These are phyloP conservation scores for Sphagnum magellanicum DNA, from an alignment of 228 moss, liverwort and hornwort species.

Conservation along the genomic window DNA sequence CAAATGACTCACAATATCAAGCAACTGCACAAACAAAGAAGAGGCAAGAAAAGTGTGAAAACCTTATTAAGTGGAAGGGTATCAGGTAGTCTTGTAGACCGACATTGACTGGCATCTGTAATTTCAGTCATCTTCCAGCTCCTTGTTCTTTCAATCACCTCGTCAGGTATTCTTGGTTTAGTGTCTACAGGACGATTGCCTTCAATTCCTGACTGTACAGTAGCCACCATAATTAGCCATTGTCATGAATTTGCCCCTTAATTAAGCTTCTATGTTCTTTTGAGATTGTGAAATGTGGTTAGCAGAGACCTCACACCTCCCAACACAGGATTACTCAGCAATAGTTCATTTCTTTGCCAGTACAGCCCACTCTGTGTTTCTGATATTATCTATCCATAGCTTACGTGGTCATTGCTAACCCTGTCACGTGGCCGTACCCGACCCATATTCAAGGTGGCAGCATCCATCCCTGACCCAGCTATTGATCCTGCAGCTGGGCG, in stretches of 20 bases:
- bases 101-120: conserved; percentile 71
- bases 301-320: no score
- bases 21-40: no score
- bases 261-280: neutral
- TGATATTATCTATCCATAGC: neutral
- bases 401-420: conserved; percentile 92
- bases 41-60: neutral
- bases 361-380: no score
- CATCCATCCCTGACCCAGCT: conserved; percentile 83
- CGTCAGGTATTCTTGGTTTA: conserved; percentile 83
- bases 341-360: no score
- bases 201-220: conserved; percentile 63
- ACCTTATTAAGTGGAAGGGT: conserved; percentile 84
- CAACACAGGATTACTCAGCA: no score
- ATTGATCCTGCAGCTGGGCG: conserved; percentile 76
- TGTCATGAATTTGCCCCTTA: neutral
- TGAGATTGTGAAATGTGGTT: no score
- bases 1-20: neutral
- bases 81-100: conserved; percentile 69
- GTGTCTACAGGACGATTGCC: conserved; percentile 74
- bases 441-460: conserved; percentile 71
- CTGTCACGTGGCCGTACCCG: conserved; percentile 78
- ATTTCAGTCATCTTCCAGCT: conserved; percentile 95
- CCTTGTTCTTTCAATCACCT: conserved; percentile 72
- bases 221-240: neutral